Base-by-base conservation (phyloP, 306 rosid species). In the Corylus avellana region DNA sequence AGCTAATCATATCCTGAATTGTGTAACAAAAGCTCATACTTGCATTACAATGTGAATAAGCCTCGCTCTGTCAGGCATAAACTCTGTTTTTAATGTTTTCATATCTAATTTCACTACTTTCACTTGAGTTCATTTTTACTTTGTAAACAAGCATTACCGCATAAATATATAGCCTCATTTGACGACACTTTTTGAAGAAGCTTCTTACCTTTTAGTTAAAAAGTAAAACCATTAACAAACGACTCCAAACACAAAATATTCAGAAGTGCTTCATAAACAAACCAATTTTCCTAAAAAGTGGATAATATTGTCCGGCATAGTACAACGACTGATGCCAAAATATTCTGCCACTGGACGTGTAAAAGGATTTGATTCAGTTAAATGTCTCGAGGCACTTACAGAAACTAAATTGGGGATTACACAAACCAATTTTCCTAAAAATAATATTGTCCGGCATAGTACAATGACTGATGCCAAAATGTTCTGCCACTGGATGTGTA, bases 1-100 rank as follows among this genome's bases (percentile, higher is more conserved):
- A 87, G 88, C 27, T 67, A 17, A 18, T 11, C 25, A 67, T 18
- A 18, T 67, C 42, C 72, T 42, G 25, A 22, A 22, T 22, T 10
- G 66, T 17, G 37, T 22, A 59, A 56, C 13, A 14, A 11, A 12
- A 11, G 14, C 1, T 17, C 14, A 27, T 2, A 25, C 1, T 1
- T 4, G 35, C 7, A 25, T 25, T 0, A 12, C 25, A n/a, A 18
- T 8, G 2, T 1, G 66, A 59, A 59, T 59, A 59, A 59, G 29
- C 29, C 8, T 2, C 25, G 39, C 27, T 37, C 22, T 25, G 53
- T 25, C 3, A 1, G 37, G 25, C 3, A 25, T 59, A 12, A 59
- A 39, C 27, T 18, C 27, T 22, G 37, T 59, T 59, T 11, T 22
- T 25, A 11, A 59, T 59, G 35, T 10, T 9, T 25, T 20, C 9